Percentiles rank a stretch among this genome's conserved stretches.
These are phyloP conservation scores for Tulasnella sp. DNA, from an alignment of 768 basidiomycete species.

Conservation along the genomic window DNA sequence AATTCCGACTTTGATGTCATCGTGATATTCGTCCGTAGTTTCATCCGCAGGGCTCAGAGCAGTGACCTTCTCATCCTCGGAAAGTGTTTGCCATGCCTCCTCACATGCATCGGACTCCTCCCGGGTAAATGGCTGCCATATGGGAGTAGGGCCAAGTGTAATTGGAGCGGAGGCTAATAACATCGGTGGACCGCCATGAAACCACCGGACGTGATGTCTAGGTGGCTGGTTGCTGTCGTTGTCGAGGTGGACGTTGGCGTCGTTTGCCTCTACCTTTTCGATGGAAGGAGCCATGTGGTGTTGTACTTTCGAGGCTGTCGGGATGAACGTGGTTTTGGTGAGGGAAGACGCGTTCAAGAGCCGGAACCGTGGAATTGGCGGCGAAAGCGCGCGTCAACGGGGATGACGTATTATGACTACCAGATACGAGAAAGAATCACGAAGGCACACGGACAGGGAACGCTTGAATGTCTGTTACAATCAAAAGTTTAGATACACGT, in stretches of 20 bases:
- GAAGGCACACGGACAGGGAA: background rate
- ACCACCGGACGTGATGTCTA: constrained; percentile 29
- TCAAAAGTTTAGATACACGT: background rate
- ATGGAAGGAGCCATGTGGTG: background rate
- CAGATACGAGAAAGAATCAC: background rate
- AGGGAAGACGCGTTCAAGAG: background rate
- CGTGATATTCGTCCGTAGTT: constrained; percentile 29
- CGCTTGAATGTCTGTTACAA: background rate
- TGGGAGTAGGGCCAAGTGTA: constrained; percentile 21
- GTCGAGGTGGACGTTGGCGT: background rate
- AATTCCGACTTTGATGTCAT: constrained; percentile 34
- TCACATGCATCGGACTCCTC: constrained; percentile 36
- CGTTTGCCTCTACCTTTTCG: background rate
- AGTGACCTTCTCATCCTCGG: constrained; percentile 28
- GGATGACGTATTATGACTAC: background rate
- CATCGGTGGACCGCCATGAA: constrained; percentile 26
- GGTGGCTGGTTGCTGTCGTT: constrained; percentile 7
- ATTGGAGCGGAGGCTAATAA: constrained; percentile 34
- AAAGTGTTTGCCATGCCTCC: constrained; percentile 34
- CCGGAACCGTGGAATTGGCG: constrained; percentile 1
- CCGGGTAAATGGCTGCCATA: constrained; percentile 35
- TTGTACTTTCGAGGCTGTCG: background rate
- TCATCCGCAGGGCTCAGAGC: background rate
- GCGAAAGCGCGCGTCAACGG: background rate
- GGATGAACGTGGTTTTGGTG: background rate